phyloP scores from a whole-genome alignment of 2,329 filamentous ascomycete genomes.

The Penicillium sp. region DNA sequence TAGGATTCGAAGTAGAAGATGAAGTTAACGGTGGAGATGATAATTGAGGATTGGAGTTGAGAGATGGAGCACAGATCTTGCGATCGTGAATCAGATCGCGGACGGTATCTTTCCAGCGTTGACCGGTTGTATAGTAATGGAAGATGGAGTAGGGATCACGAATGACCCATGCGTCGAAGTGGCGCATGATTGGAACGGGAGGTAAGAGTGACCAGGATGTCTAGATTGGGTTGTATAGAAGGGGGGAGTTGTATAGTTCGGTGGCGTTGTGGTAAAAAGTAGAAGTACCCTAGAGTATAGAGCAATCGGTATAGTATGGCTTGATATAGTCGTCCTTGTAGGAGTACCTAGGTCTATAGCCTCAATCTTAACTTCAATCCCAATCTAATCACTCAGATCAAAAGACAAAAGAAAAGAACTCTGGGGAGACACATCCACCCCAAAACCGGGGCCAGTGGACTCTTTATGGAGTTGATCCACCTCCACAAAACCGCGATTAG shows the following conservation, averaged over 20 bases:
- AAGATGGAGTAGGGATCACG: slow-evolving; percentile 49
- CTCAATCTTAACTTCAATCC: not conserved
- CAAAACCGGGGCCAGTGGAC: slow-evolving; percentile 18
- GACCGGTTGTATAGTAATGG: slow-evolving; percentile 46
- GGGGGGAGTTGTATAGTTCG: not conserved
- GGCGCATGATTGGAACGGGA: slow-evolving; percentile 36
- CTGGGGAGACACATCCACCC: slow-evolving; percentile 19
- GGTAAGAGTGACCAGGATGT: not conserved
- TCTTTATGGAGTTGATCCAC: slow-evolving; percentile 15
- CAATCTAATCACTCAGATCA: not conserved
- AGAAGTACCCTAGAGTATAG: not conserved
- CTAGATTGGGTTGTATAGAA: not conserved
- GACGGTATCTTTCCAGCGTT: slow-evolving; percentile 44
- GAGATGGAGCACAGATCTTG: slow-evolving; percentile 41
- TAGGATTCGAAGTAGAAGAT: not conserved
- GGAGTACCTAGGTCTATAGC: not conserved
- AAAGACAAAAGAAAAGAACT: not conserved
- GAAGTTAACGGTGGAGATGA: slow-evolving; percentile 9
- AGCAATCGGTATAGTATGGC: not conserved
- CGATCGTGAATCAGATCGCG: slow-evolving; percentile 45
- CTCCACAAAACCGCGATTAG: not conserved
- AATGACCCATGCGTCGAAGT: slow-evolving; percentile 48
- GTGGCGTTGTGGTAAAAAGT: not conserved
- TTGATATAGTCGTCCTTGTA: not conserved
- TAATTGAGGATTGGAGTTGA: not conserved